Evolutionary conservation across 192 early-diverging fungal species (phyloP).

Genomic region (Linnemannia exigua): DNA sequence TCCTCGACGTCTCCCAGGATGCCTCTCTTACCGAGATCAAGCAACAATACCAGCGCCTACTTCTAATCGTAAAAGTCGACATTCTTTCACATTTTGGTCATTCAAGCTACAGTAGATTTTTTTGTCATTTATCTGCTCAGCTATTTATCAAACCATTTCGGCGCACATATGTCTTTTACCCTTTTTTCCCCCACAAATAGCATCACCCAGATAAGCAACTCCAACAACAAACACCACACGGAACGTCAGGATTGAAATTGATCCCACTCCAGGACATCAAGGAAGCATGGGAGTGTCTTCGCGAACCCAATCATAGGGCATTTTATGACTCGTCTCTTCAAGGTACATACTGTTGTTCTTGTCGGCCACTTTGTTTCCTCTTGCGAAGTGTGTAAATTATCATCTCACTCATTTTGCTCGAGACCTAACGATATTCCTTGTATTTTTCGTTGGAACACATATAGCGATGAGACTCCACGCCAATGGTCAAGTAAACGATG

Average conservation of each 20-base stretch:
- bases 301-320: constrained; percentile 57
- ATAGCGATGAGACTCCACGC: constrained; percentile 50
- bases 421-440: not conserved
- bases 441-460: not conserved
- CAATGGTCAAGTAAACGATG: constrained; percentile 75
- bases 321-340: constrained; percentile 66
- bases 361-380: not conserved
- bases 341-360: constrained; percentile 30
- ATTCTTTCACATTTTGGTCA: not conserved
- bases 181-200: constrained; percentile 31
- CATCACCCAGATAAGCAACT: constrained; percentile 72
- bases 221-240: constrained; percentile 1
- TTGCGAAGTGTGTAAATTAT: not conserved
- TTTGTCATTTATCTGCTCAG: not conserved
- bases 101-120: not conserved
- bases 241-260: not conserved
- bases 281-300: constrained; percentile 71
- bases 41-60: constrained; percentile 66
- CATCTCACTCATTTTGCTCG: not conserved
- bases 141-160: not conserved
- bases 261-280: constrained; percentile 58
- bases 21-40: constrained; percentile 66
- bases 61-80: constrained; percentile 61
- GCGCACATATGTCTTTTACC: not conserved
- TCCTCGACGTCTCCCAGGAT: constrained; percentile 62